Percentiles rank a stretch among this genome's conserved stretches.
phyloP scores from a whole-genome alignment of 495 filamentous ascomycete genomes.

The Thermothielavioides terrestris region DNA sequence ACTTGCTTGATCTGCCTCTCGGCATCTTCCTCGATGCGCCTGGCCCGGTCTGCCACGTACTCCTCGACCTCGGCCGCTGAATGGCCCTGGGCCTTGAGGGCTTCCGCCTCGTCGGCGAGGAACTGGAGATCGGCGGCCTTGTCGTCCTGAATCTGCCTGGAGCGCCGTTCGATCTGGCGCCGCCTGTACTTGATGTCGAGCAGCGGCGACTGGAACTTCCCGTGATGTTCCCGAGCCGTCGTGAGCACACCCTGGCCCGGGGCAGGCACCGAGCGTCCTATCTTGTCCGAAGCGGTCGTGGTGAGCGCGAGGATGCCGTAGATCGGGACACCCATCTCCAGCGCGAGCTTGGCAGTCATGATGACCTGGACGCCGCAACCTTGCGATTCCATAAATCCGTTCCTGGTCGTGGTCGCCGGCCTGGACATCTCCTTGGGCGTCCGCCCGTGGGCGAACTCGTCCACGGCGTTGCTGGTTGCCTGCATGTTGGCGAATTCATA shows the following conservation, averaged over 20 bases:
- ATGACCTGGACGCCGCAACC: slow-evolving; percentile 97
- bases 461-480: slow-evolving; percentile 92
- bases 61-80: slow-evolving; percentile 63
- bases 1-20: slow-evolving; percentile 85
- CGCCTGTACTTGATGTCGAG: slow-evolving; percentile 95
- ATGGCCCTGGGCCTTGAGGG: slow-evolving; percentile 73
- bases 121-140: slow-evolving; percentile 91
- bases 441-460: slow-evolving; percentile 90
- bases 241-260: slow-evolving; percentile 96
- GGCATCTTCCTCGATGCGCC: slow-evolving; percentile 84
- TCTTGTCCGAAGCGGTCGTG: slow-evolving; percentile 98
- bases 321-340: slow-evolving; percentile 98
- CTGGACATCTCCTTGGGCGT: slow-evolving; percentile 97
- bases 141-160: slow-evolving; percentile 88
- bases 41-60: slow-evolving; percentile 76
- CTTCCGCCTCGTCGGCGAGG: slow-evolving; percentile 80
- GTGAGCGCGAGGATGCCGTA: slow-evolving; percentile 91
- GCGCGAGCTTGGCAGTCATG: slow-evolving; percentile 89
- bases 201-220: slow-evolving; percentile 89
- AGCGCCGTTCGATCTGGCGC: slow-evolving; percentile 85
- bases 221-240: slow-evolving; percentile 82
- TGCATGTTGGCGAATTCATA: slow-evolving; percentile 99
- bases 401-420: slow-evolving; percentile 90
- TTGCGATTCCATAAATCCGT: slow-evolving; percentile 99
- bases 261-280: slow-evolving; percentile 91